phyloP scores from a whole-genome alignment of 176 grass and related monocot species.

The Carex pumila region DNA sequence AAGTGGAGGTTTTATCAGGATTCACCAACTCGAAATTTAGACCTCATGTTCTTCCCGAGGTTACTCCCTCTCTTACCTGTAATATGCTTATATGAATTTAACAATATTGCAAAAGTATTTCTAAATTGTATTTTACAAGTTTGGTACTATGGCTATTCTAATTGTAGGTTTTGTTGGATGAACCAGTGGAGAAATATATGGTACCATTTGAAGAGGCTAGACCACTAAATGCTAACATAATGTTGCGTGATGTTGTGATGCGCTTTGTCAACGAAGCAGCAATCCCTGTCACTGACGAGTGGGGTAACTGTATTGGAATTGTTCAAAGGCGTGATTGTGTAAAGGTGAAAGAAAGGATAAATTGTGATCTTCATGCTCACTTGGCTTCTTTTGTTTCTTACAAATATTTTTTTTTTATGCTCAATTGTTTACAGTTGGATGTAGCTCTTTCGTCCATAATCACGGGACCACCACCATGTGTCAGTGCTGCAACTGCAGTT shows the following conservation, averaged over 20 bases:
- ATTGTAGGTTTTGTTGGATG: constrained; percentile 60
- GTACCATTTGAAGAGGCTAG: constrained; percentile 58
- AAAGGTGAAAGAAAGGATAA: constrained; percentile 36
- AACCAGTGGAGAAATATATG: constrained; percentile 93
- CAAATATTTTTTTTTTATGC: neutral
- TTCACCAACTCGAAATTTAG: constrained; percentile 56
- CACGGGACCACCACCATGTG: constrained; percentile 50
- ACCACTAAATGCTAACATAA: constrained; percentile 47
- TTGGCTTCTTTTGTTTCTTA: neutral
- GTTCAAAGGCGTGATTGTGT: constrained; percentile 61
- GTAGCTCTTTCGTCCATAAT: constrained; percentile 57
- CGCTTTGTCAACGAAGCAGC: constrained; percentile 55
- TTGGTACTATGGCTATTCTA: neutral
- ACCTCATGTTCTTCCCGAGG: constrained; percentile 64
- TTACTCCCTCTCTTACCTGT: constrained; percentile 1
- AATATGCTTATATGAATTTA: neutral
- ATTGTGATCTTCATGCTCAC: neutral
- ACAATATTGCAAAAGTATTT: neutral
- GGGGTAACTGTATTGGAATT: constrained; percentile 80
- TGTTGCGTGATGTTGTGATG: constrained; percentile 48
- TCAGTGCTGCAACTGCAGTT: constrained; percentile 51
- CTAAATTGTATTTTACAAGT: neutral
- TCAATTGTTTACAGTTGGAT: constrained; percentile 42
- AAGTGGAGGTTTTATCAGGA: constrained; percentile 75
- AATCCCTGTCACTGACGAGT: constrained; percentile 76